These are phyloP conservation scores for Russula griseocarnosa DNA, from an alignment of 768 basidiomycete species.

Conservation along the genomic window DNA sequence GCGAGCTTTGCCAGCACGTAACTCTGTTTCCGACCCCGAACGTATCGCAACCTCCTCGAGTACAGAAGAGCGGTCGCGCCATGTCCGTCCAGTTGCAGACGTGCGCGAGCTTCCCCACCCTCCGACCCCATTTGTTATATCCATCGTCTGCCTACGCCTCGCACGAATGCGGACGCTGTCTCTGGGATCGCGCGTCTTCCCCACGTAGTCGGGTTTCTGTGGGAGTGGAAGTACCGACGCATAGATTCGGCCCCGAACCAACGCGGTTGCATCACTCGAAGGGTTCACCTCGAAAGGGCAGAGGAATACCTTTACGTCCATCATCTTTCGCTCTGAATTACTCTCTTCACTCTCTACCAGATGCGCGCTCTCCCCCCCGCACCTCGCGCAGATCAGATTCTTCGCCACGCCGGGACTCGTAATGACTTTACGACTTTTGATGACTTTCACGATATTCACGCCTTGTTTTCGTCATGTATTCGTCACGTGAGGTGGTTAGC, in stretches of 20 bases:
- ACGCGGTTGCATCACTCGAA: conserved; percentile 7
- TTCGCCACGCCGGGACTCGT: conserved; percentile 20
- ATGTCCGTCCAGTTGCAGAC: neutral
- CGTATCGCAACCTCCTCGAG: neutral
- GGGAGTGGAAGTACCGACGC: neutral
- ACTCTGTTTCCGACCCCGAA: neutral
- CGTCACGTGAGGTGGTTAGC: neutral
- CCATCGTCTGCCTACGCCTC: conserved; percentile 1
- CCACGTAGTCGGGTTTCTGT: neutral
- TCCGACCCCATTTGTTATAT: neutral
- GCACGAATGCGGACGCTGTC: neutral
- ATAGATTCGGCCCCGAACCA: conserved; percentile 4
- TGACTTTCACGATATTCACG: conserved; percentile 15
- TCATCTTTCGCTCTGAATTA: conserved; percentile 3
- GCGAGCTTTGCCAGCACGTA: neutral
- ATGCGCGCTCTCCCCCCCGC: conserved; percentile 20
- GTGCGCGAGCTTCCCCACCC: neutral
- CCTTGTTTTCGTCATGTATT: neutral
- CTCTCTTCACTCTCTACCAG: conserved; percentile 4
- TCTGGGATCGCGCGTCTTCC: neutral
- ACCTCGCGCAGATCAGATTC: conserved; percentile 14
- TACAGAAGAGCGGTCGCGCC: neutral
- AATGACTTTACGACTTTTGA: conserved; percentile 16
- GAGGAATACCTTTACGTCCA: neutral
- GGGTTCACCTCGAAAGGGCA: conserved; percentile 1